Evolutionary conservation across 2,329 filamentous ascomycete species (phyloP).

Genomic region (Gnomoniopsis sp.): DNA sequence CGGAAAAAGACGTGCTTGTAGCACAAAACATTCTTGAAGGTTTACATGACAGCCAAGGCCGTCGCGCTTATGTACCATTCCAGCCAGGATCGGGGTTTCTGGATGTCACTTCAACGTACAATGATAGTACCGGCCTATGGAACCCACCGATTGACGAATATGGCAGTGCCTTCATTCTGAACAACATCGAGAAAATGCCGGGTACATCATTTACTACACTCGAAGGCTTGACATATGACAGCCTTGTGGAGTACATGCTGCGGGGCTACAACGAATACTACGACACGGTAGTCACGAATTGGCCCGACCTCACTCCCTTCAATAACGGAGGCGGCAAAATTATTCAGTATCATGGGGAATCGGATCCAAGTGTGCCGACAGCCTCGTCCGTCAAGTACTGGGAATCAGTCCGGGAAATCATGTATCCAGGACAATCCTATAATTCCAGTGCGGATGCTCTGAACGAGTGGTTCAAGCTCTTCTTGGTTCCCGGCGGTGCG

Average conservation of each 20-base stretch:
- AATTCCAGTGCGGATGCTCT: conserved; percentile 37
- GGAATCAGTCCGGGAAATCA: conserved; percentile 45
- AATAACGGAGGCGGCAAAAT: conserved; percentile 44
- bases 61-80: no score
- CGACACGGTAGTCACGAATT: conserved; percentile 41
- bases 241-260: conserved; percentile 27
- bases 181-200: no score
- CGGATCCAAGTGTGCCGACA: conserved; percentile 44
- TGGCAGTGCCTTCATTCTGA: no score
- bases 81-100: no score
- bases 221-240: conserved; percentile 21
- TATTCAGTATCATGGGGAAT: conserved; percentile 51
- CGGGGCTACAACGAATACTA: conserved; percentile 45
- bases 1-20: background rate
- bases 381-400: conserved; percentile 37
- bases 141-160: no score
- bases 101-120: no score
- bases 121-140: no score
- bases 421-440: conserved; percentile 27
- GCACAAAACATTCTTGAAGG: no score
- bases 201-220: background rate
- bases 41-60: no score
- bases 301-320: conserved; percentile 45
- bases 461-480: conserved; percentile 42
- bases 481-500: conserved; percentile 44